phyloP scores from a whole-genome alignment of 257 asterid genomes.

The Plectranthus barbatus region DNA sequence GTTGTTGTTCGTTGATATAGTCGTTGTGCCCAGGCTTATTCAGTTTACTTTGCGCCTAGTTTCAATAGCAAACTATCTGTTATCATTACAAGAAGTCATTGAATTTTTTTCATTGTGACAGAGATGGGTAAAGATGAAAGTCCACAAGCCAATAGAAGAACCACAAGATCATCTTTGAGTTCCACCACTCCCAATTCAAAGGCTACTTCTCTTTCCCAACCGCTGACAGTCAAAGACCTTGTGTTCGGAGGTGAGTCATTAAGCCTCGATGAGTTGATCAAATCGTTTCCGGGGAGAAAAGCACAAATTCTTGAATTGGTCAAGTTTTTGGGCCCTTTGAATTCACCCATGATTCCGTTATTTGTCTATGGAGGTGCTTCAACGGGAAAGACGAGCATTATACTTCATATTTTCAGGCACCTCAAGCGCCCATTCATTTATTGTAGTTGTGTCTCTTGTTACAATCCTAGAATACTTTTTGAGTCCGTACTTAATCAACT shows the following conservation, averaged over 20 bases:
- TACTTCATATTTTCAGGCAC: slow-evolving; percentile 54
- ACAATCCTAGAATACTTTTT: slow-evolving; percentile 66
- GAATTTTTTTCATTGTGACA: slow-evolving; percentile 12
- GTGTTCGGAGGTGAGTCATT: slow-evolving; percentile 33
- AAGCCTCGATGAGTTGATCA: slow-evolving; percentile 50
- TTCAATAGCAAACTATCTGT: neutral
- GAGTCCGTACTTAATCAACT: slow-evolving; percentile 88
- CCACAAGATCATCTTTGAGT: slow-evolving; percentile 44
- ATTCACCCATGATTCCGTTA: slow-evolving; percentile 70
- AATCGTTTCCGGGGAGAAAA: slow-evolving; percentile 61
- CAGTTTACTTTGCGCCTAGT: neutral
- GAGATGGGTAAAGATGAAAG: slow-evolving; percentile 46
- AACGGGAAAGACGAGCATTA: slow-evolving; percentile 68
- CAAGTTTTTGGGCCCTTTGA: slow-evolving; percentile 59
- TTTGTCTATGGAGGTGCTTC: slow-evolving; percentile 85
- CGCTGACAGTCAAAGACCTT: slow-evolving; percentile 39
- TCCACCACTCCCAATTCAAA: slow-evolving; percentile 32
- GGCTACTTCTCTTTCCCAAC: slow-evolving; percentile 1
- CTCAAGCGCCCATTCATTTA: slow-evolving; percentile 73
- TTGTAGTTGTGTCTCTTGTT: slow-evolving; percentile 65
- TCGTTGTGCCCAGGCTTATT: neutral
- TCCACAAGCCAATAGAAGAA: slow-evolving; percentile 45
- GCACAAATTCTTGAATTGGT: slow-evolving; percentile 53
- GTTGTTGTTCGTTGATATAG: neutral
- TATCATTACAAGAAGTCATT: neutral